These are phyloP conservation scores for Phylloporus arenicola DNA, from an alignment of 768 basidiomycete genomes.

Conservation along the genomic window DNA sequence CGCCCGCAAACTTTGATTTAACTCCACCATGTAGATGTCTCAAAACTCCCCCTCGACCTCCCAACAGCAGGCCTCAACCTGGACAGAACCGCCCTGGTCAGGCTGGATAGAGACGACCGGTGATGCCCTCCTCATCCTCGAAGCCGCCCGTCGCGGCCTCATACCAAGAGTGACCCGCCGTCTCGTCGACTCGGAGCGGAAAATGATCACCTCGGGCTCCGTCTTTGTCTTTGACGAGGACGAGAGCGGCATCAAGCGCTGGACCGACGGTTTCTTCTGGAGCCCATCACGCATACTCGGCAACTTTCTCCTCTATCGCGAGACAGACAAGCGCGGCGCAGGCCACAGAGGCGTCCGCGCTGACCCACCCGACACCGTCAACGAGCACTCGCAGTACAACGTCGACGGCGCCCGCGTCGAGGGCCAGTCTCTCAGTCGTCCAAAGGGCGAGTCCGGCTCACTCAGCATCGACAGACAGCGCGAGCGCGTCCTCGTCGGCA, in stretches of 20 bases:
- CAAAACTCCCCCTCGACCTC: constrained; percentile 27
- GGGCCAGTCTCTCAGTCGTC: constrained; percentile 54
- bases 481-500: constrained; percentile 82
- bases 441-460: constrained; percentile 48
- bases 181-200: constrained; percentile 86
- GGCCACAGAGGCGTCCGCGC: constrained; percentile 52
- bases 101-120: constrained; percentile 95
- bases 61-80: constrained; percentile 41
- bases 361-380: constrained; percentile 36
- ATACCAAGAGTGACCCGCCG: constrained; percentile 90
- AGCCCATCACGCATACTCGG: constrained; percentile 88
- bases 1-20: constrained; percentile 38
- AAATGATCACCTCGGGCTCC: constrained; percentile 88
- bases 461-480: constrained; percentile 60
- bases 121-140: constrained; percentile 94
- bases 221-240: constrained; percentile 98
- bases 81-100: constrained; percentile 87
- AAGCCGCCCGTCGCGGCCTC: constrained; percentile 84
- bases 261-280: constrained; percentile 98
- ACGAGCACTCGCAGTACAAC: constrained; percentile 36
- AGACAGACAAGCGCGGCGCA: constrained; percentile 79
- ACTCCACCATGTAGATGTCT: constrained; percentile 24
- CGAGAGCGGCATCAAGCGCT: constrained; percentile 94
- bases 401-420: constrained; percentile 27
- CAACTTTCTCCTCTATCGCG: constrained; percentile 93